These are phyloP conservation scores for Benincasa hispida DNA, from an alignment of 306 rosid genomes.

Conservation along the genomic window DNA sequence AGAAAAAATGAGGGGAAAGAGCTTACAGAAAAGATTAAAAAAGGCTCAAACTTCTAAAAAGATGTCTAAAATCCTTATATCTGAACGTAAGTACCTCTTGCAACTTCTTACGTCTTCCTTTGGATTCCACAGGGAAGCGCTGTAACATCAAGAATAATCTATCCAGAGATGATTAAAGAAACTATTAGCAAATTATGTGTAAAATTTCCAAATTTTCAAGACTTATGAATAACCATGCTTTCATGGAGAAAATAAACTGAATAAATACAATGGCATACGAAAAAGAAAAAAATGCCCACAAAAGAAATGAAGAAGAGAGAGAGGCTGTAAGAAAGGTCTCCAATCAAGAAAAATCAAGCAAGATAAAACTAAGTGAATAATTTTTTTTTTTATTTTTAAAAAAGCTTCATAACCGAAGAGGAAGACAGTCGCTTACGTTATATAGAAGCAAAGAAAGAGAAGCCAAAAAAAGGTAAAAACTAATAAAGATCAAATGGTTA, in stretches of 20 bases:
- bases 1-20: not conserved
- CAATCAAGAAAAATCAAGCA: too few species aligned
- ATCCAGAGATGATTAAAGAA: slow-evolving; percentile 20
- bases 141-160: slow-evolving; percentile 97
- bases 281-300: too few species aligned
- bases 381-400: too few species aligned
- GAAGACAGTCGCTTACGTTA: not conserved
- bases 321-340: too few species aligned
- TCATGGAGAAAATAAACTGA: too few species aligned
- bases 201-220: not conserved
- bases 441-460: not conserved
- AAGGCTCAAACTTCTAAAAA: not conserved
- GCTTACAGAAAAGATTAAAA: not conserved
- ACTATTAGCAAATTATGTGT: not conserved
- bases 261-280: too few species aligned
- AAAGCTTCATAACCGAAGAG: too few species aligned
- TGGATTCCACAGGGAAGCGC: slow-evolving; percentile 97
- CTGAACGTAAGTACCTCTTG: slow-evolving; percentile 58
- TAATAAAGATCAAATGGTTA: not conserved
- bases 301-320: too few species aligned
- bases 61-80: not conserved
- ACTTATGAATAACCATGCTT: not conserved
- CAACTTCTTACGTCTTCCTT: slow-evolving; percentile 96
- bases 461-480: not conserved
- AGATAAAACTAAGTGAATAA: too few species aligned